Conservation (phyloP, 345 rosid genomes). For the Rhodomyrtus tomentosa region DNA sequence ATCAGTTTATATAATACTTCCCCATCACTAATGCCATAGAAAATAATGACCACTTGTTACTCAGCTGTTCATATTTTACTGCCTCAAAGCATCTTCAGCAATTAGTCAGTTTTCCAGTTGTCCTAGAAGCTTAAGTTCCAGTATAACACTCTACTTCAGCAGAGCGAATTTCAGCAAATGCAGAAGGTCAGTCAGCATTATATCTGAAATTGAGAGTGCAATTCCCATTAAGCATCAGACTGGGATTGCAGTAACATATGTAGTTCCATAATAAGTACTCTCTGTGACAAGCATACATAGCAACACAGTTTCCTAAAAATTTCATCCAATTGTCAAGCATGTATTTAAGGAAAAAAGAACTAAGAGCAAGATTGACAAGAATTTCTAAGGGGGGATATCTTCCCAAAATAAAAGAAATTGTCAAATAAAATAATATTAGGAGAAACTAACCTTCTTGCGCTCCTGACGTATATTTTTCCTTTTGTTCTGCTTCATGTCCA, state of each 20-base stretch:
- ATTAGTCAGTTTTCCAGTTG: not conserved
- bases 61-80: not conserved
- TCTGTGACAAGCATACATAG: not conserved
- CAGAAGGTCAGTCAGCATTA: not conserved
- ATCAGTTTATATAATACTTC: not conserved
- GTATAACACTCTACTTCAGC: not conserved
- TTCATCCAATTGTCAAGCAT: not conserved
- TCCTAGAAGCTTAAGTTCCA: not conserved
- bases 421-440: not conserved
- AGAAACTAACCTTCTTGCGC: conserved; percentile 68
- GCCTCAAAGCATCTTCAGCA: not conserved
- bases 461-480: conserved; percentile 89
- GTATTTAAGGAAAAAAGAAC: not conserved
- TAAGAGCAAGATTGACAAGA: not conserved
- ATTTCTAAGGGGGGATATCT: not conserved
- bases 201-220: not conserved
- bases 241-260: not conserved
- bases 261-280: not conserved
- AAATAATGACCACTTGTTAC: not conserved
- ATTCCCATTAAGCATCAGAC: not conserved
- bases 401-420: not conserved
- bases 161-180: not conserved
- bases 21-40: not conserved
- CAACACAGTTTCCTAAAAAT: not conserved
- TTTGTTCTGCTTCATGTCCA: conserved; percentile 92